These are phyloP conservation scores for Strigomonas oncopelti DNA, from an alignment of 208 protist genomes.

Conservation along the genomic window DNA sequence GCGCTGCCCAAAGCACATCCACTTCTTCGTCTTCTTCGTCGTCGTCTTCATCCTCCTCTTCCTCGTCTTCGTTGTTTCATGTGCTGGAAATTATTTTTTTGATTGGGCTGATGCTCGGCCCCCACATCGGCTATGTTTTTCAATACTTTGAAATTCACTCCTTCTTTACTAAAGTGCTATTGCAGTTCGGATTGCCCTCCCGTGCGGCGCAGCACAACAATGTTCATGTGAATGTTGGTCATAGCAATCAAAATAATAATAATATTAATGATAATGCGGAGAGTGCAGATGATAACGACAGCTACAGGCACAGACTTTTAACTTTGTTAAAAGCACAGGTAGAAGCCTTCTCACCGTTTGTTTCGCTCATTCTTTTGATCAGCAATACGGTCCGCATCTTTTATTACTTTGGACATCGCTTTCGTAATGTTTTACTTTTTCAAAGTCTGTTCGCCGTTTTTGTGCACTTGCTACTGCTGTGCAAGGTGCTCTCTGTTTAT, in stretches of 20 bases:
- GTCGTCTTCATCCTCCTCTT: too few relatives aligned
- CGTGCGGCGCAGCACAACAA: too few relatives aligned
- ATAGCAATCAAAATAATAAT: too few relatives aligned
- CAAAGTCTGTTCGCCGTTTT: conserved; percentile 53
- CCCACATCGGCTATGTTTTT: conserved; percentile 66
- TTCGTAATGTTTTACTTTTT: conserved; percentile 55
- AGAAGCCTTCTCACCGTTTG: conserved; percentile 59
- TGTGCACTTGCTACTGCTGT: conserved; percentile 49
- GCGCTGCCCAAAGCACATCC: too few relatives aligned
- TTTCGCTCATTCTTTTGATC: conserved; percentile 68
- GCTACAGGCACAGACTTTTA: too few relatives aligned
- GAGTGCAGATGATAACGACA: too few relatives aligned
- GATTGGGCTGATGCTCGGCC: conserved; percentile 51
- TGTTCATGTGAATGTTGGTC: too few relatives aligned
- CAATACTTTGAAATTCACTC: conserved; percentile 48
- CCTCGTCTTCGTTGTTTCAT: background rate
- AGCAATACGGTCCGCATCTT: conserved; percentile 79
- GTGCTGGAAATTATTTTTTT: conserved; percentile 24
- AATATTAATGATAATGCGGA: too few relatives aligned
- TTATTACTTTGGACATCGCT: conserved; percentile 66
- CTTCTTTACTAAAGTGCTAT: too few relatives aligned
- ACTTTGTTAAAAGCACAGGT: conserved; percentile 27
- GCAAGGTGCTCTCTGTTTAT: conserved; percentile 32
- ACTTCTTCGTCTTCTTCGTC: too few relatives aligned
- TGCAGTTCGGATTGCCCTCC: too few relatives aligned